Conservation (phyloP, 2,329 filamentous ascomycete genomes). For the Pseudovirgaria hyperparasitica region DNA sequence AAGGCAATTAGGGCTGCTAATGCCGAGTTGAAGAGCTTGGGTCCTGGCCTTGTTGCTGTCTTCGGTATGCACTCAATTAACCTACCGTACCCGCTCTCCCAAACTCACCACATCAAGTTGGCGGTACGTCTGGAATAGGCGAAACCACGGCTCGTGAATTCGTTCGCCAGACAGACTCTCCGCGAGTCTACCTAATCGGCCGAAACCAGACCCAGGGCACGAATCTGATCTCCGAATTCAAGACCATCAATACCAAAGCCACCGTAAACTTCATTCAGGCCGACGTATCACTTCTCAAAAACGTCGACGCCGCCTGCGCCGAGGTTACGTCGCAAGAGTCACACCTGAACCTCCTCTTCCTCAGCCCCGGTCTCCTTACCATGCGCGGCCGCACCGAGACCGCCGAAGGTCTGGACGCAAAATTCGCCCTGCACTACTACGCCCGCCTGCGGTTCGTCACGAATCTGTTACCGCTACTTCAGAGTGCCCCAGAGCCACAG, state of each 20-base stretch:
- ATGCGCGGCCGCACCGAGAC: constrained; percentile 25
- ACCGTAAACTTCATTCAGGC: constrained; percentile 27
- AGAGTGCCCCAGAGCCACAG: constrained; percentile 8
- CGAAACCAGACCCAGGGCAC: constrained; percentile 26
- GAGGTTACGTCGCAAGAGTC: constrained; percentile 39
- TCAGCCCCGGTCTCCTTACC: constrained; percentile 37
- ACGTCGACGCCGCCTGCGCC: constrained; percentile 30
- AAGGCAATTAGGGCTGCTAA: constrained; percentile 14
- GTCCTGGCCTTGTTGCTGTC: constrained; percentile 15
- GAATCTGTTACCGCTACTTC: constrained; percentile 24
- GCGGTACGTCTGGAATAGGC: constrained; percentile 32
- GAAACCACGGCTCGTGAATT: constrained; percentile 30
- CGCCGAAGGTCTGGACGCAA: constrained; percentile 21
- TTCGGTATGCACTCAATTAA: constrained; percentile 7
- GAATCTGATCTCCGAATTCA: constrained; percentile 23
- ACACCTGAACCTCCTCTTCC: constrained; percentile 42
- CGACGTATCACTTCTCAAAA: constrained; percentile 27
- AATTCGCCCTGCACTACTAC: constrained; percentile 21
- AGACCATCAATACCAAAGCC: constrained; percentile 24
- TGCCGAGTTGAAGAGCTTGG: constrained; percentile 11
- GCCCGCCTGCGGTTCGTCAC: constrained; percentile 26
- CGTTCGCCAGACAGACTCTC: constrained; percentile 24
- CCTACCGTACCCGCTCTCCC: not conserved
- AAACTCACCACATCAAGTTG: constrained; percentile 13
- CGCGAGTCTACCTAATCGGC: constrained; percentile 31